These are phyloP conservation scores for Phycomyces blakesleeanus DNA, from an alignment of 192 early-diverging fungal species.

Conservation along the genomic window DNA sequence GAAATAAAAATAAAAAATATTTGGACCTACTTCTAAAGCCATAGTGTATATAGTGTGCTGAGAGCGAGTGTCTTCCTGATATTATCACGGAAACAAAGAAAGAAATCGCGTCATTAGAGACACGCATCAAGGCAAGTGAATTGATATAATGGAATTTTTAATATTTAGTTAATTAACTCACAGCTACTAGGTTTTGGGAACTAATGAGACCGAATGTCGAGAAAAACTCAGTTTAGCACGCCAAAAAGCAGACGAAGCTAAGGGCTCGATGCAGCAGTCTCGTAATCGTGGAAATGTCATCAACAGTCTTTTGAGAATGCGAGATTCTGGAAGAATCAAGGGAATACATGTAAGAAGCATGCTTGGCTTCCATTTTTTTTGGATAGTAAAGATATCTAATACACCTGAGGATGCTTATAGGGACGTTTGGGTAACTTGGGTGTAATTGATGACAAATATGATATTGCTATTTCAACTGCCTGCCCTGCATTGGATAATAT, in stretches of 20 bases:
- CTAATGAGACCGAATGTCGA: conserved; percentile 33
- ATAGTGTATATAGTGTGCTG: too few relatives aligned
- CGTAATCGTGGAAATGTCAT: conserved; percentile 70
- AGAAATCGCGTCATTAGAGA: conserved; percentile 28
- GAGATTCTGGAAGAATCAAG: conserved; percentile 64
- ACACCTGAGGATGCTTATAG: conserved; percentile 22
- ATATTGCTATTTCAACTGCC: conserved; percentile 92
- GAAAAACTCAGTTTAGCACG: conserved; percentile 40
- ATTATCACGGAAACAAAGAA: conserved; percentile 51
- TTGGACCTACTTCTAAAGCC: too few relatives aligned
- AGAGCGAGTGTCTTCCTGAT: conserved; percentile 35
- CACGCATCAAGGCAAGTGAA: conserved; percentile 27
- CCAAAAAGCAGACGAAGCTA: conserved; percentile 70
- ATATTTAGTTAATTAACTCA: background rate
- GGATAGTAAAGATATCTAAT: too few relatives aligned
- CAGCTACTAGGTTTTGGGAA: background rate
- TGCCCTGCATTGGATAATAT: conserved; percentile 82
- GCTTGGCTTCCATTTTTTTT: too few relatives aligned
- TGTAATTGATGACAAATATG: conserved; percentile 89
- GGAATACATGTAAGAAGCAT: conserved; percentile 63
- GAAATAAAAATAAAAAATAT: too few relatives aligned
- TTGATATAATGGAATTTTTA: too few relatives aligned
- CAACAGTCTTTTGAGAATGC: conserved; percentile 63
- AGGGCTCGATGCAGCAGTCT: conserved; percentile 52
- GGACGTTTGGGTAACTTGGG: conserved; percentile 95